These are phyloP conservation scores for Hypsizygus marmoreus DNA, from an alignment of 768 basidiomycete species.

Conservation along the genomic window DNA sequence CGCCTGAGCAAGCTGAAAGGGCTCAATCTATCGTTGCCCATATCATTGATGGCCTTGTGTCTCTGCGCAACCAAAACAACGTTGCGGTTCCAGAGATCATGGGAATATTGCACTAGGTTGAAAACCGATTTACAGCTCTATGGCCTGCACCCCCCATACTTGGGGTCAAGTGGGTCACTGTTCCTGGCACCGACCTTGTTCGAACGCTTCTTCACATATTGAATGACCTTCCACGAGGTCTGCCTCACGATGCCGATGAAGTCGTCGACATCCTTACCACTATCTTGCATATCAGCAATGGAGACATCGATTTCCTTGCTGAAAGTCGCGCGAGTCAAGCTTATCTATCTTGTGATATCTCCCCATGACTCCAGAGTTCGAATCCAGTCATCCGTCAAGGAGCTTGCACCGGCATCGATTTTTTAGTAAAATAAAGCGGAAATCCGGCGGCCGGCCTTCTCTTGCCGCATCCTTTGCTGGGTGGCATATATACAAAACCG, in stretches of 20 bases:
- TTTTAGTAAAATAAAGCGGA: slow-evolving; percentile 74
- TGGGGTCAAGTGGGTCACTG: slow-evolving; percentile 76
- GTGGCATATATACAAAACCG: slow-evolving; percentile 94
- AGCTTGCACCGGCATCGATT: slow-evolving; percentile 75
- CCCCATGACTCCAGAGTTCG: slow-evolving; percentile 85
- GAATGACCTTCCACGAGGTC: slow-evolving; percentile 91
- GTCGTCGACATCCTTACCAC: slow-evolving; percentile 75
- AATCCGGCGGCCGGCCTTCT: slow-evolving; percentile 79
- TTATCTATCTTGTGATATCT: slow-evolving; percentile 79
- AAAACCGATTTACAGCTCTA: slow-evolving; percentile 75
- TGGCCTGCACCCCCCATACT: slow-evolving; percentile 72
- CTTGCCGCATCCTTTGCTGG: slow-evolving; percentile 79
- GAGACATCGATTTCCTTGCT: slow-evolving; percentile 44
- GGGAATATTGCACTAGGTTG: slow-evolving; percentile 77
- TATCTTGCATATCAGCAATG: slow-evolving; percentile 63
- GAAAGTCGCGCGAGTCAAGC: slow-evolving; percentile 55
- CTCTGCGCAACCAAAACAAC: slow-evolving; percentile 48
- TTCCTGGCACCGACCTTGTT: slow-evolving; percentile 87
- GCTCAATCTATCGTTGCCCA: slow-evolving; percentile 61
- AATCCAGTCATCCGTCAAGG: slow-evolving; percentile 84
- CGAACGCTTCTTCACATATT: slow-evolving; percentile 89
- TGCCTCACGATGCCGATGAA: slow-evolving; percentile 78
- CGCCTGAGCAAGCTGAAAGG: slow-evolving; percentile 58
- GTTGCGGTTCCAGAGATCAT: slow-evolving; percentile 57
- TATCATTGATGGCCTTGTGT: slow-evolving; percentile 69